phyloP scores from a whole-genome alignment of 2,329 filamentous ascomycete genomes.

The Fusarium graminum region DNA sequence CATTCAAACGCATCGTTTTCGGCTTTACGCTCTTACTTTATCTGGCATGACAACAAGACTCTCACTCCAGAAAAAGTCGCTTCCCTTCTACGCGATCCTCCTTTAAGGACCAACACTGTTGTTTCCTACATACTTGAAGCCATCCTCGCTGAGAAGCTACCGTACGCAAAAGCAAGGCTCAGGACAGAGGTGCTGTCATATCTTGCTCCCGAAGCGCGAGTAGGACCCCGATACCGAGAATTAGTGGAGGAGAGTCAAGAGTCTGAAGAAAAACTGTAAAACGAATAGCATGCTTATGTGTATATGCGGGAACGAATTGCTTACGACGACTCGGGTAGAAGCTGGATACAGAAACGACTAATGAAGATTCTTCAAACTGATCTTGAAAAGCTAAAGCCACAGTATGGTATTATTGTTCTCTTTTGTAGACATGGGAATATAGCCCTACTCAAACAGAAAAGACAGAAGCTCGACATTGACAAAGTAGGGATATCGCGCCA shows the following conservation, averaged over 20 bases:
- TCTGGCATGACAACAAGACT: constrained; percentile 70
- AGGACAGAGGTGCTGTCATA: constrained; percentile 58
- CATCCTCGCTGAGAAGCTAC: constrained; percentile 64
- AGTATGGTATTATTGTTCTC: not conserved
- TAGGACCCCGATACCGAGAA: constrained; percentile 44
- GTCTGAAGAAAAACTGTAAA: constrained; percentile 8
- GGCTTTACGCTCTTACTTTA: constrained; percentile 69
- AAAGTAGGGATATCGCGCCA: not conserved
- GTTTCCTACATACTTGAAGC: constrained; percentile 70
- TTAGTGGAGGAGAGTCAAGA: constrained; percentile 43
- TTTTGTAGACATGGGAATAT: not conserved
- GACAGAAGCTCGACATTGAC: not conserved
- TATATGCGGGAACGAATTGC: not conserved
- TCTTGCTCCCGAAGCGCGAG: constrained; percentile 46
- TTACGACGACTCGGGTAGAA: not conserved
- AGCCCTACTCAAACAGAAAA: not conserved
- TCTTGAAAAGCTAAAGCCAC: not conserved
- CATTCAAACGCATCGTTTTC: constrained; percentile 47
- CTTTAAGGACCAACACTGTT: constrained; percentile 69
- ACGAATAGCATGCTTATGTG: not conserved
- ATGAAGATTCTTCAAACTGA: constrained; percentile 1
- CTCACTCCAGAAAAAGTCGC: constrained; percentile 65
- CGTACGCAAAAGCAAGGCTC: constrained; percentile 62
- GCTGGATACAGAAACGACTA: constrained; percentile 6
- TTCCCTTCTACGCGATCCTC: constrained; percentile 69